These are phyloP conservation scores for Leucosporidium creatinivorum DNA, from an alignment of 768 basidiomycete genomes.

Conservation along the genomic window DNA sequence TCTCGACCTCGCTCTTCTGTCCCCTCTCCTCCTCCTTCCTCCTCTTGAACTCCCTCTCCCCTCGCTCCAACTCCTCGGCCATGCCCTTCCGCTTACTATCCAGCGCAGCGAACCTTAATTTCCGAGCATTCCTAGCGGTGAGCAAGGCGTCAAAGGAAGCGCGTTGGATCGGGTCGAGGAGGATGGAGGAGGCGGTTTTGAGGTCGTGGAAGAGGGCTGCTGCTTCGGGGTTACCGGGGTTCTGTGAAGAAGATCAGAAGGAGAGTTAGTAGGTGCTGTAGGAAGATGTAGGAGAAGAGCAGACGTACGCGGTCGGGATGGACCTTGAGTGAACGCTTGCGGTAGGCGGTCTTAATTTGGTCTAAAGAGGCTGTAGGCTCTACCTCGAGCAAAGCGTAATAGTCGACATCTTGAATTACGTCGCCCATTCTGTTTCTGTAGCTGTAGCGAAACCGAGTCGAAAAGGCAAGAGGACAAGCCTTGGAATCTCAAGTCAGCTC, in stretches of 20 bases:
- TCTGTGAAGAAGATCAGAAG: constrained; percentile 3
- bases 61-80: constrained; percentile 29
- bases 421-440: no score
- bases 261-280: not conserved
- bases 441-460: no score
- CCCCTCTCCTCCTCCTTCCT: constrained; percentile 9
- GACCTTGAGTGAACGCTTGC: constrained; percentile 35
- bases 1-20: constrained; percentile 28
- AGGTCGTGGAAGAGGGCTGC: constrained; percentile 36
- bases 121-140: constrained; percentile 24
- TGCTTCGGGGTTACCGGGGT: constrained; percentile 33
- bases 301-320: constrained; percentile 35
- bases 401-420: constrained; percentile 8
- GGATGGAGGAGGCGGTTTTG: constrained; percentile 28
- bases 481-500: no score
- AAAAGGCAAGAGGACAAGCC: no score
- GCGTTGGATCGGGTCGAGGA: constrained; percentile 30
- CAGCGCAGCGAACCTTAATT: constrained; percentile 29
- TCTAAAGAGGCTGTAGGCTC: constrained; percentile 15
- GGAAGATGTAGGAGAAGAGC: not conserved
- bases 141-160: constrained; percentile 26
- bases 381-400: constrained; percentile 35
- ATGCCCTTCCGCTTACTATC: constrained; percentile 35
- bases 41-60: constrained; percentile 34
- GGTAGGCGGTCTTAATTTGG: constrained; percentile 34